Evolutionary conservation across 73 alveolate genomes (phyloP), one percentile per base, ranked within the genome.

Genomic region (Halteria grandinella): DNA sequence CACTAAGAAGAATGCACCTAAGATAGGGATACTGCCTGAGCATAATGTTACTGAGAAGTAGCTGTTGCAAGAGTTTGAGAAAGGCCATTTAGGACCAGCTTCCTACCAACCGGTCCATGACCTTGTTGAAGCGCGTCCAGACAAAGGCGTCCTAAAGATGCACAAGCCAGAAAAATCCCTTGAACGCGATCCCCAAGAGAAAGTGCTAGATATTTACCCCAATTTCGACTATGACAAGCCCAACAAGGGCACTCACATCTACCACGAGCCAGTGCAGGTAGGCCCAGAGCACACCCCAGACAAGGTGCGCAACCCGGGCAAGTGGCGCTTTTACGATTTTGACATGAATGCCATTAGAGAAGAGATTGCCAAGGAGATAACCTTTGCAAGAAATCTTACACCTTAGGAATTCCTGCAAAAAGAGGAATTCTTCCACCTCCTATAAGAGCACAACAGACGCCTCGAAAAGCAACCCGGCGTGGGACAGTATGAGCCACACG

Each of bases 341-440:
- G 83, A 90, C 75, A 36, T 90, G 39, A 77, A 90, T 69, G 94
- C 86, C 11, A 73, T 90, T 21, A 60, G 86, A 43, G 95, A 88
- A 69, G 17, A 62, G 60, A 48, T 76, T 28, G 92, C 87, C 41
- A 60, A 87, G 40, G 95, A 87, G 39, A 81, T 81, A 40, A 49
- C 86, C 36, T 73, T 87, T 36, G 95, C 92, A 29, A 75, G 89
- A 48, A 85, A 85, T 12, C 23, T 75, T 24, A 55, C 63, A 7
- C 60, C 41, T 37, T 74, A 83, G 21, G 86, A 76, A 49, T 88
- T 82, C 62, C 25, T 60, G 5, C 73, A 90, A 20, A 76, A 90
- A 50, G 91, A 70, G 39, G 91, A 86, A 55, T 83, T 55, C 53
- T 77, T 80, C 75, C 39, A 59, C 29, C 63, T 71, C 41, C 52